Base-by-base conservation (phyloP, 768 basidiomycete species). In the Agrocybe pediades region DNA sequence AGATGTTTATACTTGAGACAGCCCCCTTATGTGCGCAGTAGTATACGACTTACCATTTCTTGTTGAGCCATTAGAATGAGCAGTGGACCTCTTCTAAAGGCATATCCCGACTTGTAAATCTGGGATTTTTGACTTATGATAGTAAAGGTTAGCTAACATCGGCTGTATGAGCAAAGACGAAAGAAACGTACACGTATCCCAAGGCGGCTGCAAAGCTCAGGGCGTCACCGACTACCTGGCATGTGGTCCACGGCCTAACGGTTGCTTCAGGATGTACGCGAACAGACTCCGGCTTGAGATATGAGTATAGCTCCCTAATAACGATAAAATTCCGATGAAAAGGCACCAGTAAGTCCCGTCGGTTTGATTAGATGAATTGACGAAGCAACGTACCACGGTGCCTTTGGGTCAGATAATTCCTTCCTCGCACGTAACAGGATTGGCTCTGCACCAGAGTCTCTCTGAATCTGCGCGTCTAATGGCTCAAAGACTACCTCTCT, bases 31-130 rank as follows among this genome's bases (percentile, higher is more conserved):
- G 11, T 17, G 9, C 15, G 3, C 27, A 25, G 17, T 19, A 21
- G 33, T 23, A 27, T 27, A 17, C 29, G n/a, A 63, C 68, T 52
- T 67, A 86, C 90, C 73, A 88, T 85, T 69, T 92, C 91, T 68
- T 92, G 88, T 68, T 92, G 90, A 66, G 88, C 90, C 85, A 92
- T 89, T 57, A 87, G 82, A 50, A 93, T 89, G 15, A 88, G 74
- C 11, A 93, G 74, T 16, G 75, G 64, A 1, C 90, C 90, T 52
- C 87, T 74, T 24, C 87, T 76, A 65, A 93, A 93, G 20, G 84
- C 71, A 65, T 89, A 92, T 25, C 91, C 91, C 39, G 83, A 82
- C 70, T 91, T 92, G 73, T 87, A 92, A 36, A 88, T 86, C 69
- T 92, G 87, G 15, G 86, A 86, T 45, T 86, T 79, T 33, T 81